Conservation (phyloP, 805 yeast genomes). For the Clavispora vitiphila region DNA sequence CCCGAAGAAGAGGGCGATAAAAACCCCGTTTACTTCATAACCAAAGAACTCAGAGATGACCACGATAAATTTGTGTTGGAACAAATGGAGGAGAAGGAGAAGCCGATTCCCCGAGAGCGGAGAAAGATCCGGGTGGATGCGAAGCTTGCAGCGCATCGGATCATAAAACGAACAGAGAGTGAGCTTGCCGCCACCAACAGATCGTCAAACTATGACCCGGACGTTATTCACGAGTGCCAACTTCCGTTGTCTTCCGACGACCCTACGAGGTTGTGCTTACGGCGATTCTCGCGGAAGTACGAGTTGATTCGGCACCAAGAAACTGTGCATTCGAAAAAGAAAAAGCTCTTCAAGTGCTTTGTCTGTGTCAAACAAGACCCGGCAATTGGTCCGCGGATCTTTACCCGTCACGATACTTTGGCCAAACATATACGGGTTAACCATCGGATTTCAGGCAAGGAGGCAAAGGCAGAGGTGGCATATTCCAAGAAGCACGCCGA, state of each 20-base stretch:
- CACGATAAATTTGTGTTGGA: slow-evolving; percentile 21
- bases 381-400: slow-evolving; percentile 61
- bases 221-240: slow-evolving; percentile 43
- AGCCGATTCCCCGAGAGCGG: slow-evolving; percentile 3
- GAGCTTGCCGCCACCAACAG: slow-evolving; percentile 19
- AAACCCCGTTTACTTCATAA: slow-evolving; percentile 9
- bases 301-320: slow-evolving; percentile 94
- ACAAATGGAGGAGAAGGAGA: slow-evolving; percentile 13
- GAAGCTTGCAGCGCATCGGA: slow-evolving; percentile 24
- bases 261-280: slow-evolving; percentile 34
- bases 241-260: slow-evolving; percentile 39
- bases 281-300: slow-evolving; percentile 58
- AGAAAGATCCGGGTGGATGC: slow-evolving; percentile 19
- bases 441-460: slow-evolving; percentile 42
- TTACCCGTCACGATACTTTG: slow-evolving; percentile 90
- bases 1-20: slow-evolving; percentile 4
- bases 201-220: slow-evolving; percentile 43
- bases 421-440: slow-evolving; percentile 73
- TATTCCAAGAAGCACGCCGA: slow-evolving; percentile 43
- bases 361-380: slow-evolving; percentile 73
- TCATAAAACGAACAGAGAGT: slow-evolving; percentile 21
- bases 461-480: slow-evolving; percentile 44
- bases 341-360: slow-evolving; percentile 80
- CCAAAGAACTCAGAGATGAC: slow-evolving; percentile 17
- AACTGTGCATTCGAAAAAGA: slow-evolving; percentile 87